Base-by-base conservation (phyloP, 495 filamentous ascomycete genomes). In the Bryoglossum gracile region DNA sequence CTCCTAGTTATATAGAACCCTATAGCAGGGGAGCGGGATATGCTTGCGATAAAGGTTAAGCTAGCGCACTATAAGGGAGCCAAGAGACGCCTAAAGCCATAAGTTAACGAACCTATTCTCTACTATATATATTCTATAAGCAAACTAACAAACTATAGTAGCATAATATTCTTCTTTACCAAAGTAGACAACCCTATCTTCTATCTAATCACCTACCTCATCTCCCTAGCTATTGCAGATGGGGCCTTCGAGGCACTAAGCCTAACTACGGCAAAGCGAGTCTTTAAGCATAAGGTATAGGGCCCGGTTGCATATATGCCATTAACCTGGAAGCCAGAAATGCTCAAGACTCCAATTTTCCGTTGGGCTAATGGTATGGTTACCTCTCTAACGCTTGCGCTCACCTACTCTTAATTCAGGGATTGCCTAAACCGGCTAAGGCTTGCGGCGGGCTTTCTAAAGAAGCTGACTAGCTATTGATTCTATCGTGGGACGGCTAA, bases 341-440 rank as follows among this genome's bases (percentile, higher is more conserved):
- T 26, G 46, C 62, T 62, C 23, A 65, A 63, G 46, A 37, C 42
- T 23, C 58, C 58, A 9, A 36, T 63, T 24, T 63, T 65, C 51
- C 55, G 53, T 45, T 36, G 28, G 18, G 28, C 8, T 50, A 8
- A 56, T 2, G 18, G 5, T 36, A 36, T 11, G 4, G 11, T 6
- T 11, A 5, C 33, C 33, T 36, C 11, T 6, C 33, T 36, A 24
- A 30, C 6, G 17, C 8, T 1, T 10, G 44, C 33, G 3, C 46
- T 52, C n/a, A 36, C 32, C 23, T 52, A 52, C 33, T 26, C 19
- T 37, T 8, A 44, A 8, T 46, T 45, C 37, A n/a, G 24, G 17
- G 25, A 45, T 21, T 6, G 19, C 33, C 26, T 52, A 5, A 48
- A 36, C 8, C 42, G 43, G 4, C 49, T 52, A 24, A 18, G 41